Evolutionary conservation across 139 green algal genomes (phyloP).

Genomic region (Closterium sp.): DNA sequence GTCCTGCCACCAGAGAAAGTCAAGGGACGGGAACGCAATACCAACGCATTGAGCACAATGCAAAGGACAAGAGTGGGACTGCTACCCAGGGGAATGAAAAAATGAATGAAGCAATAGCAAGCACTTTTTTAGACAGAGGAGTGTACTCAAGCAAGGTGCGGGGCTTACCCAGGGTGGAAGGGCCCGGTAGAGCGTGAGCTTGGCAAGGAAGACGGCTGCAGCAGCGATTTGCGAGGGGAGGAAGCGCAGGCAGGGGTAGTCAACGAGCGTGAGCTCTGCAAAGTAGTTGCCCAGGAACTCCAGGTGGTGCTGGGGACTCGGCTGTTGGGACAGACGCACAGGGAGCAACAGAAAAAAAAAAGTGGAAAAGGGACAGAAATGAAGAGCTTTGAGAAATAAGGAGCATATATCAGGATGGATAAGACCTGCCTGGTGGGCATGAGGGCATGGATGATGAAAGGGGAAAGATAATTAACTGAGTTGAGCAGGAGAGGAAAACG

Average conservation of each 20-base stretch:
- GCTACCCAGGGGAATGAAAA: not conserved
- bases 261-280: constrained; percentile 83
- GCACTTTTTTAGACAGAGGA: not conserved
- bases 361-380: not conserved
- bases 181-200: constrained; percentile 50
- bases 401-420: too few species aligned
- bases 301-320: constrained; percentile 1
- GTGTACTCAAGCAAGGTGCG: not conserved
- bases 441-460: too few species aligned
- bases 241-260: constrained; percentile 78
- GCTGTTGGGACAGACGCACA: not conserved
- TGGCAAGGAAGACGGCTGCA: constrained; percentile 75
- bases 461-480: too few species aligned
- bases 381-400: not conserved
- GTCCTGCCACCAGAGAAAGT: constrained; percentile 46
- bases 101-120: not conserved
- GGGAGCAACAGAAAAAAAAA: not conserved
- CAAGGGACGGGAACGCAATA: not conserved
- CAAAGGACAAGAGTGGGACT: not conserved
- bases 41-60: not conserved
- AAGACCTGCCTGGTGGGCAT: too few species aligned
- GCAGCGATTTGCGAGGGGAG: constrained; percentile 77
- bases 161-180: constrained; percentile 53
- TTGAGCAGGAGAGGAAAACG: not conserved
- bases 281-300: constrained; percentile 84